phyloP scores from a whole-genome alignment of 2,329 filamentous ascomycete genomes.

The Graphiopsis chlorocephala region DNA sequence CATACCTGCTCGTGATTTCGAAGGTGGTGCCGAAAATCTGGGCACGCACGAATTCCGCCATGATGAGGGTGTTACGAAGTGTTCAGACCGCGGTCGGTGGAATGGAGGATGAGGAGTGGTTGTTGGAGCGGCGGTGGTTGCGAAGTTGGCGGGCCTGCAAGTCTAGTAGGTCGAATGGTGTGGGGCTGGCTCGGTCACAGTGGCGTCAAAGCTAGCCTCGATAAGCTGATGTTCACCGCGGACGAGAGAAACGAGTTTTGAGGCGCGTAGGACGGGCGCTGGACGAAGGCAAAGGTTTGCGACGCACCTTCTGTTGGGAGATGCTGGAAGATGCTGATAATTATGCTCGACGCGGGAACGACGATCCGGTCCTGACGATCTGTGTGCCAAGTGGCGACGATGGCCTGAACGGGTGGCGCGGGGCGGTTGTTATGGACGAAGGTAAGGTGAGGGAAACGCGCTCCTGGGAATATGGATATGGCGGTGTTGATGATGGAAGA shows the following conservation, averaged over 20 bases:
- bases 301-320: neutral
- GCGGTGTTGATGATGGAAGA: neutral
- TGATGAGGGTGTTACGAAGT: conserved; percentile 49
- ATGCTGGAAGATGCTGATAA: neutral
- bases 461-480: neutral
- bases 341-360: neutral
- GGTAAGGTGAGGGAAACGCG: neutral
- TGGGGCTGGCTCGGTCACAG: conserved; percentile 9
- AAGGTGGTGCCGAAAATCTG: conserved; percentile 99
- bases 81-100: conserved; percentile 1
- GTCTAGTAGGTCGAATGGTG: conserved; percentile 8
- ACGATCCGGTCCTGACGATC: conserved; percentile 13
- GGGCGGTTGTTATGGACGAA: neutral
- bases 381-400: conserved; percentile 7
- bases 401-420: neutral
- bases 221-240: conserved; percentile 10
- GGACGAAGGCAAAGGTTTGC: neutral
- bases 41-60: conserved; percentile 98
- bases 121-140: neutral
- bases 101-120: neutral
- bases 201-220: conserved; percentile 9
- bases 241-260: neutral
- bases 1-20: conserved; percentile 96
- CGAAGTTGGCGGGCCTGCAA: conserved; percentile 5
- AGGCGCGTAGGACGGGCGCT: neutral